Evolutionary conservation across 495 filamentous ascomycete genomes (phyloP).

Genomic region (Penicillium roqueforti): DNA sequence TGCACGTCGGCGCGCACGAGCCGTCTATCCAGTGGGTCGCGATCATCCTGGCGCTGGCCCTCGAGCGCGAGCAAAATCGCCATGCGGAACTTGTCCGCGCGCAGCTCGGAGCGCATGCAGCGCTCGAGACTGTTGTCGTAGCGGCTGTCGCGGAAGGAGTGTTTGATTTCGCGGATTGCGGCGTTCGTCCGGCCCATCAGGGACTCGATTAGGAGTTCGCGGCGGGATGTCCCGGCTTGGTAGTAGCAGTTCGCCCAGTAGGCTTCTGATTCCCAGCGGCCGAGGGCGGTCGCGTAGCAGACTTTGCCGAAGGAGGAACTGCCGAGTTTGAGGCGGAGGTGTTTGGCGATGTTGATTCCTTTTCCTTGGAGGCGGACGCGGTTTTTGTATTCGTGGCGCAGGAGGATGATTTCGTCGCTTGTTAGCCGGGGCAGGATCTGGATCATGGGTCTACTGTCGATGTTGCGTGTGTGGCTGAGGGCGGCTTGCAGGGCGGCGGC

Average conservation of each 20-base stretch:
- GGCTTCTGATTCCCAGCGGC: conserved; percentile 87
- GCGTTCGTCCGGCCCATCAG: conserved; percentile 83
- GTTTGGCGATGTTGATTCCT: conserved; percentile 93
- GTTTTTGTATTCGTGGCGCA: conserved; percentile 85
- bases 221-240: conserved; percentile 75
- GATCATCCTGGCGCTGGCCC: conserved; percentile 76
- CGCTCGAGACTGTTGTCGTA: conserved; percentile 76
- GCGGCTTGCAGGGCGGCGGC: conserved; percentile 71
- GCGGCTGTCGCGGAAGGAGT: conserved; percentile 87
- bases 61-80: conserved; percentile 84
- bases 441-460: conserved; percentile 67
- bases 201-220: conserved; percentile 87
- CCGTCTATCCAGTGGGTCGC: conserved; percentile 50
- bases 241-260: conserved; percentile 99
- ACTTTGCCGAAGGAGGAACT: conserved; percentile 80
- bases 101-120: conserved; percentile 88
- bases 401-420: conserved; percentile 77
- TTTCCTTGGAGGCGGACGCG: conserved; percentile 76
- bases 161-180: conserved; percentile 87
- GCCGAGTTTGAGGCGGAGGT: conserved; percentile 73
- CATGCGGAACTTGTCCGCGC: conserved; percentile 89
- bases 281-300: conserved; percentile 84
- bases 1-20: conserved; percentile 67
- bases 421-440: conserved; percentile 79
- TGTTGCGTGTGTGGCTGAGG: conserved; percentile 61